Conservation (phyloP, 352 stramenopile genomes). For the Pythium dissimile region DNA sequence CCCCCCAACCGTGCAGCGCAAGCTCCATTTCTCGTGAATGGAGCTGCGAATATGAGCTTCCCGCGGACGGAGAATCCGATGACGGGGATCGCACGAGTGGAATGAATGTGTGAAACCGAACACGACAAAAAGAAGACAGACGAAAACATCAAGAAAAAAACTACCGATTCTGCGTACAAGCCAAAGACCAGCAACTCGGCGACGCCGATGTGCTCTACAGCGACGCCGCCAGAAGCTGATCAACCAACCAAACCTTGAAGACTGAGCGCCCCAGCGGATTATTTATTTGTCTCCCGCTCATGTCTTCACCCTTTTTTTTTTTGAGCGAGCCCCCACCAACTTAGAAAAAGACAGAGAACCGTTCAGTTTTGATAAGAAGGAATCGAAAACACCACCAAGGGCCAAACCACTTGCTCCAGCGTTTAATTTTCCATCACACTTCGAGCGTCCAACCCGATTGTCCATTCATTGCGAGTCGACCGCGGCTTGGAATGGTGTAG, state of each 20-base stretch:
- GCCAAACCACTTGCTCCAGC: background rate
- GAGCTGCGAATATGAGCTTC: too few species aligned
- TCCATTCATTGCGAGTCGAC: conserved; percentile 16
- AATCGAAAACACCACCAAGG: conserved; percentile 7
- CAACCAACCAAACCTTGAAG: conserved; percentile 13
- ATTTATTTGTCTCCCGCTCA: conserved; percentile 26
- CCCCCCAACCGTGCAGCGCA: conserved; percentile 20
- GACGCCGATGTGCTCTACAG: background rate
- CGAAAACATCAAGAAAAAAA: conserved; percentile 9
- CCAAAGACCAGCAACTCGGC: background rate
- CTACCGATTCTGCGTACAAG: conserved; percentile 14
- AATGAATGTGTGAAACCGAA: background rate
- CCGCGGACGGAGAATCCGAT: too few species aligned
- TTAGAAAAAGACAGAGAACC: conserved; percentile 18
- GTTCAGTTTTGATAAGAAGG: conserved; percentile 23
- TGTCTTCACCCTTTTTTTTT: conserved; percentile 23
- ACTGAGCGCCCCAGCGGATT: conserved; percentile 13
- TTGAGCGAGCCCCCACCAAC: conserved; percentile 14
- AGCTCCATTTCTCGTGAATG: conserved; percentile 26
- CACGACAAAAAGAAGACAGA: conserved; percentile 7
- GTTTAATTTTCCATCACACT: background rate
- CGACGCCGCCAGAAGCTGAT: background rate
- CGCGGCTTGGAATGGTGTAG: conserved; percentile 36
- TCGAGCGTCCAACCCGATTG: background rate
- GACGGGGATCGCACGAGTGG: background rate